phyloP scores from a whole-genome alignment of 352 stramenopile species.

The Pythium plurisporium region DNA sequence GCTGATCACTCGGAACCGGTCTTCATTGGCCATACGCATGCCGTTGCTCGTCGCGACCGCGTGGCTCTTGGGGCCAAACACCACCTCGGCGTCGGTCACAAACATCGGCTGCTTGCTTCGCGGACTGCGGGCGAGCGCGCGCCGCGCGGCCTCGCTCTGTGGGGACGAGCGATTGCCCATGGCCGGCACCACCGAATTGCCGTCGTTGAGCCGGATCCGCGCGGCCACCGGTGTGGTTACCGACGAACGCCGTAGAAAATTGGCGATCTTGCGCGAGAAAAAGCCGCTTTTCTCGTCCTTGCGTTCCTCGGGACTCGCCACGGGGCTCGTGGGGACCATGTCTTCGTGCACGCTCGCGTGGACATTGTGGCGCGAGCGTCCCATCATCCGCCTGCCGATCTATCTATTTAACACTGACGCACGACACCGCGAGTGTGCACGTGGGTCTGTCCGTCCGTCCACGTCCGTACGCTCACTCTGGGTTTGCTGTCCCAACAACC shows the following conservation, averaged over 20 bases:
- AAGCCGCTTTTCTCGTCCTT: slow-evolving; percentile 35
- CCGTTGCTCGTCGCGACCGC: slow-evolving; percentile 43
- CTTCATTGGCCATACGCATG: slow-evolving; percentile 51
- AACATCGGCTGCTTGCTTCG: slow-evolving; percentile 10
- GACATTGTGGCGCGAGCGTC: slow-evolving; percentile 18
- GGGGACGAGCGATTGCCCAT: slow-evolving; percentile 6
- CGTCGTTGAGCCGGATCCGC: slow-evolving; percentile 15
- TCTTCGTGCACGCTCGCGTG: slow-evolving; percentile 20
- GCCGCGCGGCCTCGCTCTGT: not conserved
- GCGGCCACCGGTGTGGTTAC: slow-evolving; percentile 15
- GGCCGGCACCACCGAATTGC: slow-evolving; percentile 14
- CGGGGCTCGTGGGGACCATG: not conserved
- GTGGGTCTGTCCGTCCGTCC: no score
- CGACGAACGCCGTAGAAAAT: slow-evolving; percentile 45
- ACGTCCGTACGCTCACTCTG: no score
- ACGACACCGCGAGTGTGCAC: no score
- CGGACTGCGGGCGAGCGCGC: not conserved
- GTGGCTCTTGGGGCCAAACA: slow-evolving; percentile 39
- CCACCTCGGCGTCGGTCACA: slow-evolving; percentile 47
- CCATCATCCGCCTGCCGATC: slow-evolving; percentile 3
- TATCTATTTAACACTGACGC: no score
- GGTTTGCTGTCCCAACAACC: no score
- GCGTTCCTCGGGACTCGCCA: slow-evolving; percentile 23
- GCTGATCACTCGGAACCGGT: slow-evolving; percentile 66
- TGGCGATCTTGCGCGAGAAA: slow-evolving; percentile 41